Conservation (phyloP, 2,329 filamentous ascomycete species). For the Alternaria sp. region DNA sequence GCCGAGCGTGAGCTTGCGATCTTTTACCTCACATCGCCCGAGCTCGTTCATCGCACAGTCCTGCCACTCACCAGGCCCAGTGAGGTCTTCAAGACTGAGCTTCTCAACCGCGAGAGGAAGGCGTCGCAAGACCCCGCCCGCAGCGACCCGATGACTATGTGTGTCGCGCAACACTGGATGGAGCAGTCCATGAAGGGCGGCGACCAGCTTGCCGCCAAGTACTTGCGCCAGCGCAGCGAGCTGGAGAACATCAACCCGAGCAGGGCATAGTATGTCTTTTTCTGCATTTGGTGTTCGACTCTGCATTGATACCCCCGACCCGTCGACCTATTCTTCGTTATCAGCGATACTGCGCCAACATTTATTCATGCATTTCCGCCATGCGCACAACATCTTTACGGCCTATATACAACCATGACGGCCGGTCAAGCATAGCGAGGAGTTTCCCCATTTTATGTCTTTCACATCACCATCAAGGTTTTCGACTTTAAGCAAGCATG, state of each 20-base stretch:
- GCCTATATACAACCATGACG: constrained; percentile 5
- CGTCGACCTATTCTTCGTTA: not conserved
- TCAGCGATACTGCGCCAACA: not conserved
- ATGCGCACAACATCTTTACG: constrained; percentile 12
- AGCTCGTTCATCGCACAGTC: constrained; percentile 79
- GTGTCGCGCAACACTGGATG: constrained; percentile 97
- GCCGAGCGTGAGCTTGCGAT: constrained; percentile 93
- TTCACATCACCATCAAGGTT: not conserved
- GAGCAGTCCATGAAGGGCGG: constrained; percentile 84
- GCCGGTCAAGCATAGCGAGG: constrained; percentile 16
- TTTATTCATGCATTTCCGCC: constrained; percentile 5
- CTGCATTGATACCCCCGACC: constrained; percentile 15
- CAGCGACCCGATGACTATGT: constrained; percentile 88
- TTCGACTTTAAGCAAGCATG: constrained; percentile 12
- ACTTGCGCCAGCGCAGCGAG: constrained; percentile 74
- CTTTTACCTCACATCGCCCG: constrained; percentile 90
- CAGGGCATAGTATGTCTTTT: constrained; percentile 25
- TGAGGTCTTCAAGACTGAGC: constrained; percentile 88
- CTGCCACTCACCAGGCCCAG: constrained; percentile 82
- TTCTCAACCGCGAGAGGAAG: constrained; percentile 70
- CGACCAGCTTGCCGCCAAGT: constrained; percentile 81
- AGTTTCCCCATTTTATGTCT: constrained; percentile 6
- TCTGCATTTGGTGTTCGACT: constrained; percentile 19
- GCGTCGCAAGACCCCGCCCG: constrained; percentile 64
- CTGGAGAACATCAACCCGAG: constrained; percentile 63